Evolutionary conservation across 179 eudicot genomes (phyloP), one percentile per base, ranked within the genome.

Genomic region (Drosera spatulata): DNA sequence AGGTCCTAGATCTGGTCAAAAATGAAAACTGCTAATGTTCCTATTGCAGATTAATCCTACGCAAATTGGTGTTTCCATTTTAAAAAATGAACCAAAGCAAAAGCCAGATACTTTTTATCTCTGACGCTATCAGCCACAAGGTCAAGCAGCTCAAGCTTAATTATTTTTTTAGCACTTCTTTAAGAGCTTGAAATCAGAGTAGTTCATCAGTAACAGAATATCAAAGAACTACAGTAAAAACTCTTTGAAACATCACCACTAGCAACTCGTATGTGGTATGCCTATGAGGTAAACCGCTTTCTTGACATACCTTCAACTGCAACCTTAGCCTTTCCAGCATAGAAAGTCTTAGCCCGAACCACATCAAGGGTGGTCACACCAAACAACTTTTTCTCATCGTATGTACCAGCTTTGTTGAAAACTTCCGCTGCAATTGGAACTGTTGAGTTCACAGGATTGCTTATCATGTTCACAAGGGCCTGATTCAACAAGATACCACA

Each of bases 401-500:
- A 94, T 7, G 86, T 82, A 67, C 97, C 97, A 53, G 89, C 87
- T 53, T 80, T 85, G 85, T 94, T 94, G 74, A 94, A 85, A 13
- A 94, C 81, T 79, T 94, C 96, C 60, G 99, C 78, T 62, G 97
- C 99, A 75, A 94, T 94, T 8, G 99, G 97, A 46, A 94, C 99
- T 3, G 94, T 90, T 39, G 97, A 94, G 61, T 94, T 86, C 60
- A 94, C 99, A 39, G 97, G 99, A 69, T 90, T 94, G 86, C 99
- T 94, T 22, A 86, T 90, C 96, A 94, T 83, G 75, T 81, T 85
- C 59, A 94, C 80, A 60, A 94, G 74, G 49, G 97, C 97, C 99
- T 94, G 77, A 58, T 64, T 59, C 47, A 39, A 48, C 42, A 69
- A 38, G 53, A 50, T 13, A 7, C 45, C 59, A 41, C 37, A 56